These are phyloP conservation scores for Didymella segeticola DNA, from an alignment of 2,329 filamentous ascomycete species.

Conservation along the genomic window DNA sequence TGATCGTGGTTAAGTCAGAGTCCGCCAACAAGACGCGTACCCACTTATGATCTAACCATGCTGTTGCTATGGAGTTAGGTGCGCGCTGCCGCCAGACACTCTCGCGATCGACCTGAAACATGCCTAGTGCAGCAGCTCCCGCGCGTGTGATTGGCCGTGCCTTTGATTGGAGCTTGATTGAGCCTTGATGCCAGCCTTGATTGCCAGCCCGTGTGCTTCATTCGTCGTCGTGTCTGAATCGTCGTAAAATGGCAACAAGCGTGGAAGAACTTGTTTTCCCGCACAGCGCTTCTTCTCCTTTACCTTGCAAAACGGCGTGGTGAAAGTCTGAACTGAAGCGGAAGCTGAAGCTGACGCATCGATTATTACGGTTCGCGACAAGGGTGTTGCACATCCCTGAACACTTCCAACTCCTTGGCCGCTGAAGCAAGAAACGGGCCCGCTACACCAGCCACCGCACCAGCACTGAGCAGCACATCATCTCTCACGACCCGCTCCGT, in stretches of 20 bases:
- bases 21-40: neutral
- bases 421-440: constrained; percentile 15
- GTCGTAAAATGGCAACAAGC: constrained; percentile 1
- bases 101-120: constrained; percentile 14
- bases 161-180: too few species aligned
- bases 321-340: too few species aligned
- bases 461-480: constrained; percentile 29
- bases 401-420: constrained; percentile 19
- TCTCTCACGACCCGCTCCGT: constrained; percentile 24
- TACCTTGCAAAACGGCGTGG: neutral
- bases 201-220: constrained; percentile 13
- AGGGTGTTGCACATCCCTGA: constrained; percentile 30
- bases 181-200: too few species aligned
- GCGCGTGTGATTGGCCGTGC: constrained; percentile 1
- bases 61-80: constrained; percentile 16
- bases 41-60: constrained; percentile 11
- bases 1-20: neutral
- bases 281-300: neutral
- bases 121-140: constrained; percentile 9
- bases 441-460: constrained; percentile 15
- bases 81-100: constrained; percentile 12
- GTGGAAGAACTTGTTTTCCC: neutral
- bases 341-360: neutral
- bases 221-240: constrained; percentile 9
- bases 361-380: constrained; percentile 19